A percentile compares a stretch with the other conserved stretches of the same genome.
phyloP scores from a whole-genome alignment of 352 stramenopile species.

The Globisporangium carolinianum region DNA sequence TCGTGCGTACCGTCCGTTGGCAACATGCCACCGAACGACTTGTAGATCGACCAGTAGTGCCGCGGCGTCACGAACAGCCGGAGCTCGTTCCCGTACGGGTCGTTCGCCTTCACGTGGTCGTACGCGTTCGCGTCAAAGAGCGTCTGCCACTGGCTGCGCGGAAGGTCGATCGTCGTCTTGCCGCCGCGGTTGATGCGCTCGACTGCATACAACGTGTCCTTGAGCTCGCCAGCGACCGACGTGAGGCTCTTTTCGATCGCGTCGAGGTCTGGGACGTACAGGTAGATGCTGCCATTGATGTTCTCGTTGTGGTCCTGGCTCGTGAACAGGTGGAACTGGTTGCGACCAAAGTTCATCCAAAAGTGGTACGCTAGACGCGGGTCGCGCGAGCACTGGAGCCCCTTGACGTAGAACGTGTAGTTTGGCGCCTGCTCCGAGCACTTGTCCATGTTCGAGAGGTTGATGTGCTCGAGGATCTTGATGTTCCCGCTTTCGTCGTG shows the following conservation, averaged over 20 bases:
- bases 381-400: conserved; percentile 55
- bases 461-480: conserved; percentile 69
- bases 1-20: conserved; percentile 26
- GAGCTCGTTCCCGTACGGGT: conserved; percentile 59
- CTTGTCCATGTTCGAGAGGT: conserved; percentile 52
- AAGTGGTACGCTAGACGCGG: conserved; percentile 61
- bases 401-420: conserved; percentile 62
- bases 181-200: conserved; percentile 47
- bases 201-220: conserved; percentile 41
- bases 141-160: conserved; percentile 47
- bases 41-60: conserved; percentile 53
- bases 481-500: conserved; percentile 51
- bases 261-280: conserved; percentile 58
- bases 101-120: conserved; percentile 53
- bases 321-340: conserved; percentile 73
- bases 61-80: conserved; percentile 43
- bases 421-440: conserved; percentile 35
- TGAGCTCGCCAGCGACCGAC: conserved; percentile 36
- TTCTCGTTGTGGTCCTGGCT: conserved; percentile 47
- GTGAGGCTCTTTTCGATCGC: conserved; percentile 42
- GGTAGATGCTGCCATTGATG: conserved; percentile 47
- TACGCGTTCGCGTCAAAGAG: conserved; percentile 39
- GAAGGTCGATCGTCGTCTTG: conserved; percentile 40
- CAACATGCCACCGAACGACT: conserved; percentile 44
- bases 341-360: conserved; percentile 60